These are phyloP conservation scores for Penicillium coprophilum DNA, from an alignment of 495 filamentous ascomycete genomes.

Conservation along the genomic window DNA sequence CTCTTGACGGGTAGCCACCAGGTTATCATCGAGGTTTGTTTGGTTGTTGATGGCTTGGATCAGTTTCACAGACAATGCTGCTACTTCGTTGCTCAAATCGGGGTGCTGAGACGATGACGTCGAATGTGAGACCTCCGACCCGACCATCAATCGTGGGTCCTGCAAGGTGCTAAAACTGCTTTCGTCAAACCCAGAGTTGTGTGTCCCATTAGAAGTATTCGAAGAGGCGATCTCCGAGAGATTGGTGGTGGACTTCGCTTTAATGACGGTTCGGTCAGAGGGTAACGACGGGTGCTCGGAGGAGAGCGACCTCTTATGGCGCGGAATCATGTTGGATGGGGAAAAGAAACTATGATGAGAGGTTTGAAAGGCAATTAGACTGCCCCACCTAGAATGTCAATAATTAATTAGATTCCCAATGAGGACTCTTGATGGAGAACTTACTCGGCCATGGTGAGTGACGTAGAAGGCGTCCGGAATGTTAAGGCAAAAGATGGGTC, in stretches of 20 bases:
- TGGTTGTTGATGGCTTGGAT: conserved; percentile 98
- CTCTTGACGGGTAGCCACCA: conserved; percentile 79
- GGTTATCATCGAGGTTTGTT: conserved; percentile 84
- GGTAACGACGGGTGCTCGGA: conserved; percentile 42
- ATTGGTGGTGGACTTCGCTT: conserved; percentile 47
- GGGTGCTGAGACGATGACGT: conserved; percentile 59
- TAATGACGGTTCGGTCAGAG: conserved; percentile 42
- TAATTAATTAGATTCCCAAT: background rate
- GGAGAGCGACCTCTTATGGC: conserved; percentile 46
- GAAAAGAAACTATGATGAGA: conserved; percentile 43
- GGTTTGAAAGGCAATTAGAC: conserved; percentile 48
- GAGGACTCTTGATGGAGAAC: conserved; percentile 19
- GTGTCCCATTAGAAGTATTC: conserved; percentile 4
- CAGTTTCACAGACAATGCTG: conserved; percentile 88
- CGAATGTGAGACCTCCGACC: conserved; percentile 38
- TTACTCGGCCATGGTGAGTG: conserved; percentile 49
- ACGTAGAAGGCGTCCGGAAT: conserved; percentile 29
- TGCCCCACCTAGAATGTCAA: conserved; percentile 19
- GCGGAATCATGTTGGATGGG: conserved; percentile 46
- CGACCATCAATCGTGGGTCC: conserved; percentile 46
- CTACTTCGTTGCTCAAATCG: conserved; percentile 83
- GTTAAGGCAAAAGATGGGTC: conserved; percentile 10
- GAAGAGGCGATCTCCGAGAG: conserved; percentile 30
- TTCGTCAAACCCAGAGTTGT: conserved; percentile 27
- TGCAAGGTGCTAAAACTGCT: conserved; percentile 51